Evolutionary conservation across 257 asterid species (phyloP), one percentile per base, ranked within the genome.

Genomic region (Solanum commersonii): DNA sequence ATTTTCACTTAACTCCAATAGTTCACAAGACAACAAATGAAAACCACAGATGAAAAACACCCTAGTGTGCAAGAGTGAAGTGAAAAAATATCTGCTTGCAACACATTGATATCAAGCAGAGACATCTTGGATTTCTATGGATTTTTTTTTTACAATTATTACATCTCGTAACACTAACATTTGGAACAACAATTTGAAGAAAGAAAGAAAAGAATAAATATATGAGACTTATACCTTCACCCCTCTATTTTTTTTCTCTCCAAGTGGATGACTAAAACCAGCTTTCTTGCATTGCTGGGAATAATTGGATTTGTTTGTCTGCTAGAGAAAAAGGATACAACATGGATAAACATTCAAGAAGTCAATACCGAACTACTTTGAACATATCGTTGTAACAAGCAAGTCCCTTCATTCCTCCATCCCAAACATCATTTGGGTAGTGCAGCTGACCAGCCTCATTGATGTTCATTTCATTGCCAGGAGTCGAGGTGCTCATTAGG

Each of bases 221-320:
- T 82, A 49, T 81, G 23, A 14, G 85, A 16, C 3, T 79, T 81
- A 81, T 46, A 46, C 85, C 68, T 33, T 46, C 70, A 29, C 42
- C 70, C 42, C 29, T 49, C 29, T 29, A 46, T 46, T 10, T 44
- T 60, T 60, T 71, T 73, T 44, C 22, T 31, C 90, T 59, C 85
- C 20, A 49, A 46, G 42, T 18, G 85, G 70, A 84, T 65, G 87
- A 79, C 84, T 85, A 89, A 77, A 84, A 86, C 67, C 81, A 90
- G 92, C 67, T 90, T 85, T 37, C 87, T 84, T 84, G 73, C 83
- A 56, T 83, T 87, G 87, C 72, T 68, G 46, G 86, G 82, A 85
- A 84, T 67, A 77, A 89, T 89, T 29, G 42, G 31, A 27, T 42
- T 31, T 35, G 56, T 74, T 79, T 84, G 84, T 33, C 63, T 44